phyloP scores from a whole-genome alignment of 106 monocot genomes.

The Phalaenopsis aphrodite region DNA sequence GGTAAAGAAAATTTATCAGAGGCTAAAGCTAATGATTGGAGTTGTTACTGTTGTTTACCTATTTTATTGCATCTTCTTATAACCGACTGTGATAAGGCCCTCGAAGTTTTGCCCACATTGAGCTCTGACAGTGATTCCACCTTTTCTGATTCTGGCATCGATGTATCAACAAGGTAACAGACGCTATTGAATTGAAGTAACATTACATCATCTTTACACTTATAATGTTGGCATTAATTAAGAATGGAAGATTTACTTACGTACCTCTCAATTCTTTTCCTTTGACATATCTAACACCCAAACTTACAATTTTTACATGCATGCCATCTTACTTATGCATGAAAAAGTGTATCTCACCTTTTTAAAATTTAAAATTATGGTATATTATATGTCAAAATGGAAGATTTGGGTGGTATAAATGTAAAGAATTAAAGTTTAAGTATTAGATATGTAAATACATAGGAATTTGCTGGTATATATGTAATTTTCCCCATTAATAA shows the following conservation, averaged over 20 bases:
- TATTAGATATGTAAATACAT: not conserved
- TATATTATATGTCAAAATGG: too few relatives aligned
- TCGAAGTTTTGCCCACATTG: constrained; percentile 18
- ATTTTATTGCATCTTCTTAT: constrained; percentile 37
- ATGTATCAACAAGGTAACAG: constrained; percentile 33
- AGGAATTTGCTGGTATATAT: too few relatives aligned
- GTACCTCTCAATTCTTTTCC: too few relatives aligned
- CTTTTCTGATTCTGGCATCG: constrained; percentile 31
- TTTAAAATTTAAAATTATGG: too few relatives aligned
- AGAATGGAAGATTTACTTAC: not conserved
- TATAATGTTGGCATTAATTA: not conserved
- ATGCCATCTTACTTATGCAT: too few relatives aligned
- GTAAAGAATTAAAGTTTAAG: too few relatives aligned
- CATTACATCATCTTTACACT: not conserved
- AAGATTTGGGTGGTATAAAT: too few relatives aligned
- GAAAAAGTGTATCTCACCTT: too few relatives aligned
- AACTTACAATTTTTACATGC: too few relatives aligned
- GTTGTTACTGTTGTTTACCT: constrained; percentile 80
- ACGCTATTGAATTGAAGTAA: too few relatives aligned
- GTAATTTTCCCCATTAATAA: too few relatives aligned
- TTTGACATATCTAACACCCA: too few relatives aligned
- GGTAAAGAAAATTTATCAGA: constrained; percentile 47
- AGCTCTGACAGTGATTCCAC: constrained; percentile 56
- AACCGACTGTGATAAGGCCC: constrained; percentile 50
- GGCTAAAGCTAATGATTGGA: constrained; percentile 50